Conservation (phyloP, 768 basidiomycete genomes). For the Lentinula boryana region DNA sequence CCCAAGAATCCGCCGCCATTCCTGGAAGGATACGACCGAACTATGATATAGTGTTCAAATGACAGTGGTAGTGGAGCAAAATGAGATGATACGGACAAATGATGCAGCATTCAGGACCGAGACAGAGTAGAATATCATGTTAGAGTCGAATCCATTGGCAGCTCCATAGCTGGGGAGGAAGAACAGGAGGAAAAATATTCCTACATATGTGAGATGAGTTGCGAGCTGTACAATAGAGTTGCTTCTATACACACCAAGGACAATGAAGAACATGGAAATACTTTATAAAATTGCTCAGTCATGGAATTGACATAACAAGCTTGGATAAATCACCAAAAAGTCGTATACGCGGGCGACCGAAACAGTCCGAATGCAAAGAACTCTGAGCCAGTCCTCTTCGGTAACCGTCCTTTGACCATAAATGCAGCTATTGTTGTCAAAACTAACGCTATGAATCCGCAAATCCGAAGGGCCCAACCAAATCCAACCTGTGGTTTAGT, state of each 20-base stretch:
- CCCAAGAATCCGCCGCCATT: conserved; percentile 13
- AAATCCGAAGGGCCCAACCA: conserved; percentile 12
- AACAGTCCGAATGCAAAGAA: conserved; percentile 12
- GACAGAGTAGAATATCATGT: conserved; percentile 15
- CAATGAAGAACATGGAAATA: not conserved
- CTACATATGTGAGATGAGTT: not conserved
- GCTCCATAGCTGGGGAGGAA: conserved; percentile 13
- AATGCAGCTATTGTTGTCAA: conserved; percentile 8
- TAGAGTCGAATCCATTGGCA: conserved; percentile 12
- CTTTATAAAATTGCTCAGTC: not conserved
- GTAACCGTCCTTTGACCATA: conserved; percentile 13
- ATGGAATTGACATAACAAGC: too few relatives aligned
- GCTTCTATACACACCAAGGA: not conserved
- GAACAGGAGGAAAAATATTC: conserved; percentile 14
- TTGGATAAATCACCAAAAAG: conserved; percentile 10
- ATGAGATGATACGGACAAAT: conserved; percentile 6
- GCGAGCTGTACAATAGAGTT: too few relatives aligned
- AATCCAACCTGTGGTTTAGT: conserved; percentile 8
- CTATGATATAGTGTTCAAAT: not conserved
- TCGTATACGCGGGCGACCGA: conserved; percentile 10
- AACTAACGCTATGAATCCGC: conserved; percentile 12
- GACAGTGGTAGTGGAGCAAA: not conserved
- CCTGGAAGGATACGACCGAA: conserved; percentile 5
- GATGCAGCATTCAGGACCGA: conserved; percentile 15
- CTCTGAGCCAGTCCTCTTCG: conserved; percentile 8